These are phyloP conservation scores for Hypsizygus ulmarius DNA, from an alignment of 1,284 basidiomycete genomes.

Conservation along the genomic window DNA sequence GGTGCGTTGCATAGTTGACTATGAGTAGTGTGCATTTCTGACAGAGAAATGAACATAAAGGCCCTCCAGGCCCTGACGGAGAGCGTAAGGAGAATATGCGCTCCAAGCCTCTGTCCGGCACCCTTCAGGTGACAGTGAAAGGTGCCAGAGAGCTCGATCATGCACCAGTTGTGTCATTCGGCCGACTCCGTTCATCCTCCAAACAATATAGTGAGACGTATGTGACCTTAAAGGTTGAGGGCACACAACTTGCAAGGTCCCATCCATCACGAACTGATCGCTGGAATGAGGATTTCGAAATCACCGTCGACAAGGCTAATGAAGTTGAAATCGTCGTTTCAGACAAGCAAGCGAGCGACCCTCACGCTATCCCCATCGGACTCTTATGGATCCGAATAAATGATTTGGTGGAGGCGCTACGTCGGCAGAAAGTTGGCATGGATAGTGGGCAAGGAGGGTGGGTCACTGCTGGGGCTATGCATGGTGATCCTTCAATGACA, in stretches of 20 bases:
- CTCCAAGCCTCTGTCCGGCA: conserved; percentile 92
- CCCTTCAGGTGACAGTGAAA: conserved; percentile 85
- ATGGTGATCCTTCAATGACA: conserved; percentile 47
- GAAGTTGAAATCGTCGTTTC: conserved; percentile 98
- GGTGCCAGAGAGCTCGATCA: conserved; percentile 95
- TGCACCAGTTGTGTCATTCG: conserved; percentile 64
- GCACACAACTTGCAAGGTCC: conserved; percentile 88
- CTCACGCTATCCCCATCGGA: conserved; percentile 86
- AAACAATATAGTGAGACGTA: conserved; percentile 85
- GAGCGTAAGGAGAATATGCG: conserved; percentile 90
- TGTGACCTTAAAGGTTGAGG: conserved; percentile 95
- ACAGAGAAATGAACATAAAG: conserved; percentile 22
- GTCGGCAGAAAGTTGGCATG: conserved; percentile 88
- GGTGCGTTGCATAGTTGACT: conserved; percentile 35
- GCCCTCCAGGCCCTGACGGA: conserved; percentile 63
- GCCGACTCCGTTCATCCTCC: conserved; percentile 68
- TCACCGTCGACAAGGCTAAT: conserved; percentile 96
- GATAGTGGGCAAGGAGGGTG: conserved; percentile 87
- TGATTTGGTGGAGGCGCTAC: conserved; percentile 92
- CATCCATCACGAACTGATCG: conserved; percentile 92
- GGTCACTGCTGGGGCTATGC: conserved; percentile 90
- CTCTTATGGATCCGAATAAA: conserved; percentile 95
- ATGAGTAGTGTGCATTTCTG: background rate
- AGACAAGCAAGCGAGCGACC: conserved; percentile 84
- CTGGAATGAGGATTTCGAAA: conserved; percentile 98